phyloP scores from a whole-genome alignment of 352 stramenopile species.

The Phytopythium boreale region DNA sequence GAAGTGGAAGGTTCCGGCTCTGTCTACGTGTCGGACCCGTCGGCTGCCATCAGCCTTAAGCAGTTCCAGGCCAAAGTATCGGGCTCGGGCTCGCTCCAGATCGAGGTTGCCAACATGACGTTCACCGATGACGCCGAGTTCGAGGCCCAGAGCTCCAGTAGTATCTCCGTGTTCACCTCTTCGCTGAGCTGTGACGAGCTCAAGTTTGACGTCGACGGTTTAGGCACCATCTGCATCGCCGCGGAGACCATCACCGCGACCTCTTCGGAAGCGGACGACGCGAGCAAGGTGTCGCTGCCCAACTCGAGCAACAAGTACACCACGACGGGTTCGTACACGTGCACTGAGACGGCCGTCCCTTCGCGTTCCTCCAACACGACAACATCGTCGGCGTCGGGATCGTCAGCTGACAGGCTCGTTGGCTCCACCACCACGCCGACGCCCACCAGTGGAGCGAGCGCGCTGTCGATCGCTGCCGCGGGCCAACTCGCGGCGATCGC shows the following conservation, averaged over 20 bases:
- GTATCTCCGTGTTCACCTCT: slow-evolving; percentile 17
- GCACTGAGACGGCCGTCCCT: slow-evolving; percentile 14
- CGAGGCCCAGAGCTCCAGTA: slow-evolving; percentile 12
- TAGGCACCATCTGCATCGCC: slow-evolving; percentile 22
- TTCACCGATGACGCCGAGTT: slow-evolving; percentile 15
- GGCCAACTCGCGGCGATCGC: not conserved
- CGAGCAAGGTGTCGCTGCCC: slow-evolving; percentile 30
- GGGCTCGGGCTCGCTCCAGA: slow-evolving; percentile 17
- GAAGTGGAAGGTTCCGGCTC: slow-evolving; percentile 22
- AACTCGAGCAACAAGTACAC: slow-evolving; percentile 25
- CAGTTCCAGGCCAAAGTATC: slow-evolving; percentile 18
- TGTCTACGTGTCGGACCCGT: slow-evolving; percentile 22
- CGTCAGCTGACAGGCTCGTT: slow-evolving; percentile 19
- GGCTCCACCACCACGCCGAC: not conserved
- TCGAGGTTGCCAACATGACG: slow-evolving; percentile 23
- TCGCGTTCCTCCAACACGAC: not conserved
- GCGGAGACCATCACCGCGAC: slow-evolving; percentile 14
- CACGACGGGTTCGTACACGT: slow-evolving; percentile 18
- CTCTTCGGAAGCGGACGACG: slow-evolving; percentile 16
- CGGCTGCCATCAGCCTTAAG: slow-evolving; percentile 14
- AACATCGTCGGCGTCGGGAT: not conserved
- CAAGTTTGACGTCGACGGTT: slow-evolving; percentile 17
- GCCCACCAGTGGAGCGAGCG: not conserved
- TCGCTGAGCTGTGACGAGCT: slow-evolving; percentile 16
- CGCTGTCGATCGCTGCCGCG: not conserved